These are phyloP conservation scores for Huntiella abstrusa DNA, from an alignment of 2,329 filamentous ascomycete genomes.

Conservation along the genomic window DNA sequence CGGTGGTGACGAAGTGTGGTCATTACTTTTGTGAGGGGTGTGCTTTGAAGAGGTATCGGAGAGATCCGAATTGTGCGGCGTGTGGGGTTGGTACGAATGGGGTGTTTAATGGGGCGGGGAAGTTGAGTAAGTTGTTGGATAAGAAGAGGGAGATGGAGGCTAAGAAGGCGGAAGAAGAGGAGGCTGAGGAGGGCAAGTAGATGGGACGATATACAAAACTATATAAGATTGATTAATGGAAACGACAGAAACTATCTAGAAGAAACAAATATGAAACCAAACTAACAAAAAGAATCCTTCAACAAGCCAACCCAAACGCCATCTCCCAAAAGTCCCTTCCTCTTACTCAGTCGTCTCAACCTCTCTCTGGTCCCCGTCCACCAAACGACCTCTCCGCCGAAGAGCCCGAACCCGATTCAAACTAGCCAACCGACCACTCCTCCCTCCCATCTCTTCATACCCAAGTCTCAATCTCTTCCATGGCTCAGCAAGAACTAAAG, in stretches of 20 bases:
- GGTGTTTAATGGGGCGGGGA: slow-evolving; percentile 77
- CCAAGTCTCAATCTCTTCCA: background rate
- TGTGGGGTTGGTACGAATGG: slow-evolving; percentile 75
- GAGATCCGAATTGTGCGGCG: slow-evolving; percentile 69
- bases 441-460: background rate
- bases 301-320: too few species aligned
- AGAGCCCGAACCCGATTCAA: too few species aligned
- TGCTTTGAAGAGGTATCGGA: slow-evolving; percentile 69
- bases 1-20: slow-evolving; percentile 74
- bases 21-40: slow-evolving; percentile 94
- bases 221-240: background rate
- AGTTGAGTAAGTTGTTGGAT: slow-evolving; percentile 61
- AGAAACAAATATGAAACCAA: too few species aligned
- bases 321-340: too few species aligned
- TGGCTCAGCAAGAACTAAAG: too few species aligned
- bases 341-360: too few species aligned
- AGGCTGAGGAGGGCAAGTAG: slow-evolving; percentile 13
- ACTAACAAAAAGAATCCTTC: too few species aligned
- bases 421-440: too few species aligned
- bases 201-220: background rate
- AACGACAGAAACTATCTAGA: background rate
- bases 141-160: slow-evolving; percentile 46
- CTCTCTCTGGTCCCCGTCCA: too few species aligned
- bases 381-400: too few species aligned
- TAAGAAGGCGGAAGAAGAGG: slow-evolving; percentile 31